phyloP scores from a whole-genome alignment of 495 filamentous ascomycete genomes.

The Penicillium argentinense region DNA sequence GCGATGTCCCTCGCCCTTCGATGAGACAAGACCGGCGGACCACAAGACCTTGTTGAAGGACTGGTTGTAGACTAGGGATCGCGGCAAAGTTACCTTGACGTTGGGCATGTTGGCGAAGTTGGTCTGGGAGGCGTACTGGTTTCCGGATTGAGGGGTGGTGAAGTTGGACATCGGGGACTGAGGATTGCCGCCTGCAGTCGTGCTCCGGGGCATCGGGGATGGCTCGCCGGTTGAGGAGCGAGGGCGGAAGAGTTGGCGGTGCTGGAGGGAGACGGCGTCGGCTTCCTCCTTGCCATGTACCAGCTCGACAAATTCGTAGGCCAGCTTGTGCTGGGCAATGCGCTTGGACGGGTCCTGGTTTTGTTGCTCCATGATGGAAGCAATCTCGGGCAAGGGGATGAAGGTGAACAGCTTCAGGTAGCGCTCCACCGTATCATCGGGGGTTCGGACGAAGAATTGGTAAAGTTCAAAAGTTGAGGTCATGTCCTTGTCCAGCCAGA shows the following conservation, averaged over 20 bases:
- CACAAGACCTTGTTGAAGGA: constrained; percentile 64
- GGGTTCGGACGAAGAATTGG: constrained; percentile 81
- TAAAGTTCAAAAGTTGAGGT: constrained; percentile 86
- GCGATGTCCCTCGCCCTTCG: constrained; percentile 64
- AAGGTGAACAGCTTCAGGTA: constrained; percentile 94
- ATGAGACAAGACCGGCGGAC: constrained; percentile 65
- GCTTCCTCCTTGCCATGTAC: constrained; percentile 69
- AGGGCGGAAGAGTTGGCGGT: constrained; percentile 56
- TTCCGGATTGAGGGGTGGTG: constrained; percentile 40
- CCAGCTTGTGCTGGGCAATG: constrained; percentile 77
- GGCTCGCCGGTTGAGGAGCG: constrained; percentile 41
- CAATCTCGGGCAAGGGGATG: constrained; percentile 65
- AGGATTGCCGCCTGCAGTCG: constrained; percentile 16
- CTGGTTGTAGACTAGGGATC: constrained; percentile 60
- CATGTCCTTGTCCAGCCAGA: constrained; percentile 85
- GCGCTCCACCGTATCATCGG: constrained; percentile 74
- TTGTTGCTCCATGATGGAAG: constrained; percentile 64
- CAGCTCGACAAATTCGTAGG: constrained; percentile 74
- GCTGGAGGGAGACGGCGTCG: constrained; percentile 53
- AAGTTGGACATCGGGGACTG: constrained; percentile 25
- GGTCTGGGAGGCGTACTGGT: constrained; percentile 40
- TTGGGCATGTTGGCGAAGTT: constrained; percentile 50
- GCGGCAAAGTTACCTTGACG: constrained; percentile 61
- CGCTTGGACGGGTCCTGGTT: constrained; percentile 63
- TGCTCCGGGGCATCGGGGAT: constrained; percentile 35